Conservation (phyloP, 2,329 filamentous ascomycete species). For the Ophiostoma himal-ulmi region DNA sequence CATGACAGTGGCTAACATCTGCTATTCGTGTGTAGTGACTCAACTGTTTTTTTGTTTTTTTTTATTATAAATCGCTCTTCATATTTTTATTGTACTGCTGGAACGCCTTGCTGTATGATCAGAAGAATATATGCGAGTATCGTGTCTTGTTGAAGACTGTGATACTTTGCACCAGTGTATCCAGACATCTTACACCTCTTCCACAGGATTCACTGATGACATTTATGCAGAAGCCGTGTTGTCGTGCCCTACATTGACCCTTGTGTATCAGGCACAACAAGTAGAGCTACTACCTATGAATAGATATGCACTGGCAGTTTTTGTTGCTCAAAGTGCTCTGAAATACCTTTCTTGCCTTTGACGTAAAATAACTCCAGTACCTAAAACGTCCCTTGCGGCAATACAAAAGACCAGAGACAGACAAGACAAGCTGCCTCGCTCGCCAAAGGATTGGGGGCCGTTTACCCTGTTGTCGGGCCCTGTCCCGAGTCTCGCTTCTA, state of each 20-base stretch:
- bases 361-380: neutral
- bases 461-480: slow-evolving; percentile 20
- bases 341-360: neutral
- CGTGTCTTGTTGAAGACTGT: neutral
- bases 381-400: neutral
- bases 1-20: too few species aligned
- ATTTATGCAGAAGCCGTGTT: neutral
- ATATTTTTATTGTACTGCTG: too few species aligned
- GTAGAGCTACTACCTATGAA: neutral
- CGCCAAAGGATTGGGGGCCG: slow-evolving; percentile 21
- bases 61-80: too few species aligned
- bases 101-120: neutral
- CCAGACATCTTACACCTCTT: neutral
- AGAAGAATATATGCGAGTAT: neutral
- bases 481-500: slow-evolving; percentile 14
- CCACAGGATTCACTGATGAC: neutral
- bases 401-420: neutral
- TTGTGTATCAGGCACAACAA: neutral
- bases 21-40: too few species aligned
- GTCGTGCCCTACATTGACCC: neutral
- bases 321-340: too few species aligned
- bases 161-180: too few species aligned
- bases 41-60: too few species aligned
- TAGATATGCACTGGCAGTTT: too few species aligned
- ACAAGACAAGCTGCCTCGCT: neutral